Conservation (phyloP, 2,329 filamentous ascomycete species). For the Colletotrichum shisoi region DNA sequence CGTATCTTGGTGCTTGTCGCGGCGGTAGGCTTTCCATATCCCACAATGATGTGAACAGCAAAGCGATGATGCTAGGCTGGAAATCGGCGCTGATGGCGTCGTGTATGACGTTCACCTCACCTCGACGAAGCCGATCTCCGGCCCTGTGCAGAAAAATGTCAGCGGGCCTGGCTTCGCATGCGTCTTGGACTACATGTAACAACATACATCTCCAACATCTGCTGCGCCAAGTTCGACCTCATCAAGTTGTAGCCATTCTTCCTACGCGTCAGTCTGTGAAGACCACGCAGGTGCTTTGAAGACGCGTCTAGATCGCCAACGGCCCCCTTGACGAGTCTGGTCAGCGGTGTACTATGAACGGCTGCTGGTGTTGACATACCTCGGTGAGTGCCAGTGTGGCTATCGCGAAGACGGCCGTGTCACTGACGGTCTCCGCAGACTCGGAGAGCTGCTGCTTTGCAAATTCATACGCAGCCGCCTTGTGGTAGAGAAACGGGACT, state of each 20-base stretch:
- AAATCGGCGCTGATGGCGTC: constrained; percentile 47
- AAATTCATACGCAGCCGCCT: constrained; percentile 57
- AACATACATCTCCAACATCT: constrained; percentile 54
- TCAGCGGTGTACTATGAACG: not conserved
- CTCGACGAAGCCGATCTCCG: constrained; percentile 51
- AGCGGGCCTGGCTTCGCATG: not conserved
- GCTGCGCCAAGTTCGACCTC: constrained; percentile 51
- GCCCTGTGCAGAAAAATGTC: constrained; percentile 46
- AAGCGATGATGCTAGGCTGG: constrained; percentile 56
- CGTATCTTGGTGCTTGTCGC: constrained; percentile 49
- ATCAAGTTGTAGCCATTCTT: constrained; percentile 44
- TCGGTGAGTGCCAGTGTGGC: constrained; percentile 56
- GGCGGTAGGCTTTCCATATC: constrained; percentile 50
- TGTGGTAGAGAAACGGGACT: constrained; percentile 57
- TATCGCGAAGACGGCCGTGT: constrained; percentile 55
- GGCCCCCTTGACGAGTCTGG: constrained; percentile 48
- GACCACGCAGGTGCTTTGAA: constrained; percentile 53
- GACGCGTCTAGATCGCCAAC: constrained; percentile 55
- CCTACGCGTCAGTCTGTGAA: constrained; percentile 45
- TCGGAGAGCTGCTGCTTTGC: constrained; percentile 54
- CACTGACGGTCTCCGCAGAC: constrained; percentile 50
- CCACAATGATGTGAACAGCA: constrained; percentile 56
- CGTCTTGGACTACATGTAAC: constrained; percentile 16
- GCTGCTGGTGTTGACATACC: constrained; percentile 44
- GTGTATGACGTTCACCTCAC: constrained; percentile 50